Evolutionary conservation across 805 yeast genomes (phyloP), one percentile per base, ranked within the genome.

Genomic region (Blastobotrys robertii): DNA sequence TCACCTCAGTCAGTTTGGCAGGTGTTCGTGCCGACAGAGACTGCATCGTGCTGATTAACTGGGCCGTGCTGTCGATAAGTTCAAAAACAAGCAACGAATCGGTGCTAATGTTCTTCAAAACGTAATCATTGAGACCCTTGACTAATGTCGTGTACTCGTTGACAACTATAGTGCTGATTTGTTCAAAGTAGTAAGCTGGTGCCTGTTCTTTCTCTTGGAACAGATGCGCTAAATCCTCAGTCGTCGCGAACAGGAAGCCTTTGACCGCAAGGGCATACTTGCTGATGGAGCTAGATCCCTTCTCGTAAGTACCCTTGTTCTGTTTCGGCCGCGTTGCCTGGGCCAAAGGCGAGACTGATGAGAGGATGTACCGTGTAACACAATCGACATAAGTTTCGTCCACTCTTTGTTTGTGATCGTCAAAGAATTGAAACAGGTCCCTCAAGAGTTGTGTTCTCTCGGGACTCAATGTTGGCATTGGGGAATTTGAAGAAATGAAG

Each of bases 61-160:
- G 57, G 22, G 60, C 60, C 5, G 66, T 58, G 45, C 67, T 62
- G 42, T 79, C 84, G 11, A 77, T 67, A 19, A 82, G 53, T 51
- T 81, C 87, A 60, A 77, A 78, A 15, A 69, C 66, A 43, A 77
- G 59, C 8, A 77, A 56, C 2, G 78, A 76, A 46, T 76, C 75
- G 16, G 69, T 68, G 7, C 65, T 64, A 29, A 70, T 51, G 43
- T 71, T 68, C 30, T 55, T 52, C 34, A 67, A 68, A 6, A 76
- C 67, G 36, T 66, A 61, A 3, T 57, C 56, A 3, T 68, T 50
- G 33, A 77, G 64, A 7, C 53, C 51, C 10, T 62, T 60, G 25
- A 69, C 60, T 22, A 75, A 57, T 37, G 58, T 55, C 2, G 65
- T 50, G 50, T 66, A 73, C 10, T 65, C 65, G 1, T 65, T 65